A percentile compares a stretch with the other conserved stretches of the same genome.
Conservation (phyloP, 257 asterid species). For the Knoxia roxburghii region DNA sequence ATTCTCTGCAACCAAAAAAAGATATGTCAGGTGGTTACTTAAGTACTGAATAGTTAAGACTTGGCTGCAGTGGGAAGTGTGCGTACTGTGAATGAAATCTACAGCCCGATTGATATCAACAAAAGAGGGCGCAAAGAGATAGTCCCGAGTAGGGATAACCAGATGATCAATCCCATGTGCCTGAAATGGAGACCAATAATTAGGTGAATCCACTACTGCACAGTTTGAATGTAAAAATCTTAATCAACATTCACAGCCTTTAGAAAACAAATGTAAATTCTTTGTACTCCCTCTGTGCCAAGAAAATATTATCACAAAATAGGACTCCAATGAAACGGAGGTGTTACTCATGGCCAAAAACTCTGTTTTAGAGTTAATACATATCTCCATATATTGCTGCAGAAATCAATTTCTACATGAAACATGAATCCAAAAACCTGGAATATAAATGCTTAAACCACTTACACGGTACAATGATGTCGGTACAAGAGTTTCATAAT, state of each 20-base stretch:
- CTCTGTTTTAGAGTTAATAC: not conserved
- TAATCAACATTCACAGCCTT: not conserved
- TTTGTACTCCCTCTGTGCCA: too few species aligned
- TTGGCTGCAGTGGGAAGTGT: not conserved
- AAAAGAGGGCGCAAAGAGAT: constrained; percentile 90
- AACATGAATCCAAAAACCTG: not conserved
- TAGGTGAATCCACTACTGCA: constrained; percentile 1
- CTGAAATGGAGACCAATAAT: constrained; percentile 34
- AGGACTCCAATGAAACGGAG: too few species aligned
- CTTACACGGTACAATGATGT: constrained; percentile 83
- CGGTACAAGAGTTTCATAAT: constrained; percentile 87
- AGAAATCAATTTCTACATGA: not conserved
- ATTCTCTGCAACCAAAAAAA: constrained; percentile 44
- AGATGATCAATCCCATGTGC: constrained; percentile 87
- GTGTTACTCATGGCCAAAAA: too few species aligned
- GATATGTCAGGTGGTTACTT: not conserved
- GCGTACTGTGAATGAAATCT: constrained; percentile 74
- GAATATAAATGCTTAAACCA: constrained; percentile 7
- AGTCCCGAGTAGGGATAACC: constrained; percentile 92
- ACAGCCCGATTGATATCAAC: constrained; percentile 74
- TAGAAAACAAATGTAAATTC: too few species aligned
- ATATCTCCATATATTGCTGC: not conserved
- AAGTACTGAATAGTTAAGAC: not conserved
- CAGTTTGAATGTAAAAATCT: not conserved
- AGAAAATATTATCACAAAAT: too few species aligned